Evolutionary conservation across 2,329 filamentous ascomycete genomes (phyloP), one percentile per base, ranked within the genome.

Genomic region (Fusarium verticillioides): DNA sequence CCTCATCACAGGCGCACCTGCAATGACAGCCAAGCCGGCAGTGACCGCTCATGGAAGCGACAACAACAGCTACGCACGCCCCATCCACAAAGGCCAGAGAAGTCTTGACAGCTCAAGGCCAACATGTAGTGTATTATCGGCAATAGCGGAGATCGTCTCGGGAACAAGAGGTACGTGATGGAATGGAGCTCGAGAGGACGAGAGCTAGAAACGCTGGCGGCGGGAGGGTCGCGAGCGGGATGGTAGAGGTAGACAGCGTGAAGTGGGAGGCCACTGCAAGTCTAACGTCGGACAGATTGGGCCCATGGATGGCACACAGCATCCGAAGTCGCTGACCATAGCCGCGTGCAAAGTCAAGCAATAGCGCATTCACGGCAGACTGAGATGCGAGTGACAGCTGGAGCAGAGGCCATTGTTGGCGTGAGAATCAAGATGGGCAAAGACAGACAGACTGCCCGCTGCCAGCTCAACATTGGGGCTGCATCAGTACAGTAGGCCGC

Each of bases 321-420:
- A 19, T 46, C 8, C 9, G 9, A 43, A 23, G 4, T 23, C n/a
- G n/a, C 21, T 46, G 23, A 9, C 16, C 8, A 44, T 26, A 19
- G 23, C 23, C 11, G 23, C 7, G 15, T 19, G 8, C 0, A 28
- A 46, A 46, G 18, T 19, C 8, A 5, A 28, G 43, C 11, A 26
- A 13, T 5, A 9, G 12, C 6, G 11, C 23, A 26, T 44, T 28
- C 5, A 1, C 7, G 5, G 19, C 4, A 5, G 43, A 19, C 4
- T 1, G 18, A 44, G 43, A 44, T 4, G 43, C 7, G 23, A 26
- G 36, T 21, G n/a, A 21, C 4, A 52, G 30, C 13, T 18, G 11
- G 11, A 44, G 23, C 23, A 19, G 1, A 19, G 16, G 23, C 23
- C 9, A 7, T n/a, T 16, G n/a, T 11, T 26, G n/a, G n/a, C 40